These are phyloP conservation scores for Ganoderma sinense DNA, from an alignment of 1,284 basidiomycete genomes.

Conservation along the genomic window DNA sequence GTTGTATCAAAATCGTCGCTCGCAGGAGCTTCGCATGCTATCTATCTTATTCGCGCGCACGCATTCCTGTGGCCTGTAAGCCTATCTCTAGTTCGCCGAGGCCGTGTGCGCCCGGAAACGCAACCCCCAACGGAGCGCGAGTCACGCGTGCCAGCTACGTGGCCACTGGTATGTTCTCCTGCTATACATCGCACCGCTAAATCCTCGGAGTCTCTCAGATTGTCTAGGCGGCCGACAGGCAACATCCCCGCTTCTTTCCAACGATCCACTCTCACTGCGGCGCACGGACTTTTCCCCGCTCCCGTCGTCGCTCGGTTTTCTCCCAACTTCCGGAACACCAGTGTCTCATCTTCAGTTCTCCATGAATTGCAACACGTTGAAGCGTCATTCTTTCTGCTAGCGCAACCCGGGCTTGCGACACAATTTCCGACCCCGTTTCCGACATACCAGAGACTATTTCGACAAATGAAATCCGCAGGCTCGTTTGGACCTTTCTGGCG, in stretches of 20 bases:
- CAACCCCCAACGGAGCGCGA: not conserved
- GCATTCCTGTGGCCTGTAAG: too few species aligned
- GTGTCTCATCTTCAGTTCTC: not conserved
- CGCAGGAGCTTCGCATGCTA: slow-evolving; percentile 30
- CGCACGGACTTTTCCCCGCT: not conserved
- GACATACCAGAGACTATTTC: slow-evolving; percentile 1
- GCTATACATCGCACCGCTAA: slow-evolving; percentile 10
- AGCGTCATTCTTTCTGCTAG: slow-evolving; percentile 1
- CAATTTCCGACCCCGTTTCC: not conserved
- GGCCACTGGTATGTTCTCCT: not conserved
- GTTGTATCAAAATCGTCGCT: slow-evolving; percentile 32
- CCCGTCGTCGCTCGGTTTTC: not conserved
- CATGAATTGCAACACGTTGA: slow-evolving; percentile 8
- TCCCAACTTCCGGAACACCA: not conserved
- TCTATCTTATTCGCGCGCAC: slow-evolving; percentile 26
- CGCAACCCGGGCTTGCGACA: not conserved
- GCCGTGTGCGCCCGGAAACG: not conserved
- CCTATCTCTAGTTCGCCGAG: not conserved
- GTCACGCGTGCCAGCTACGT: not conserved
- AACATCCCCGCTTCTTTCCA: slow-evolving; percentile 6
- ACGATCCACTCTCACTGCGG: not conserved
- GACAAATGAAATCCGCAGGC: slow-evolving; percentile 21
- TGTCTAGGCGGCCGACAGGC: not conserved
- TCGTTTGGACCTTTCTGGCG: not conserved
- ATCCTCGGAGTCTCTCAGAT: slow-evolving; percentile 12